Percentiles rank a stretch among this genome's conserved stretches.
Evolutionary conservation across 805 yeast genomes (phyloP).

Genomic region (Saccharomyces paradoxus): DNA sequence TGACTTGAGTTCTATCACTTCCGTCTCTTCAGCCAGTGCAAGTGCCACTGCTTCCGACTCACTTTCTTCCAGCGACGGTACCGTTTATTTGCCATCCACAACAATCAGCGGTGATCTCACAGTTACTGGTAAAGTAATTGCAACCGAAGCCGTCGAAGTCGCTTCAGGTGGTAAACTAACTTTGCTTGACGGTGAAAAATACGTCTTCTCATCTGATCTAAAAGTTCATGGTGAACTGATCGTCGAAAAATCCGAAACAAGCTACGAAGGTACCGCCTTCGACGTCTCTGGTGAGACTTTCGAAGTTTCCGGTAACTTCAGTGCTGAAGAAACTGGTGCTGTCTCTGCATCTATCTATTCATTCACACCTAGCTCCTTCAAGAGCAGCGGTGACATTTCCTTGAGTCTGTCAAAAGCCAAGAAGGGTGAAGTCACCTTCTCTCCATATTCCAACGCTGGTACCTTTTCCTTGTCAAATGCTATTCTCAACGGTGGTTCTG

Average conservation of each 20-base stretch:
- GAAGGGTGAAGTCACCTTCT: background rate
- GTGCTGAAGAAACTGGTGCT: conserved; percentile 1
- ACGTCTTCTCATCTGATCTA: background rate
- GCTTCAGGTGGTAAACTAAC: background rate
- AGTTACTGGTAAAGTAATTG: conserved; percentile 2
- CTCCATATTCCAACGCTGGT: conserved; percentile 1
- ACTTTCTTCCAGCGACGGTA: background rate
- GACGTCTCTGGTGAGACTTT: background rate
- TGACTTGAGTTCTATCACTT: background rate
- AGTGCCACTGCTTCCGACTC: background rate
- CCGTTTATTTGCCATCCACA: background rate
- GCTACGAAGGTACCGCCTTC: conserved; percentile 1
- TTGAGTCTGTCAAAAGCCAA: conserved; percentile 1
- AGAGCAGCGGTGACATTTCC: conserved; percentile 1
- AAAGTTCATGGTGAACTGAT: background rate
- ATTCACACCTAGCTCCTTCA: conserved; percentile 1
- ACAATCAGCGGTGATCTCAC: background rate
- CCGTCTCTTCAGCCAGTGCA: background rate
- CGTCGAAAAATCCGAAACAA: background rate
- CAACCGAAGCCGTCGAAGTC: conserved; percentile 1
- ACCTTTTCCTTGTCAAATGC: conserved; percentile 1
- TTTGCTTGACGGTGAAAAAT: background rate
- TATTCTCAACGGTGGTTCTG: background rate
- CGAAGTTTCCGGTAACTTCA: background rate
- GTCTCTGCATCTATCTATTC: background rate